Evolutionary conservation across 2,329 filamentous ascomycete species (phyloP), one percentile per base, ranked within the genome.

Genomic region (Aspergillus quadrilineatus): DNA sequence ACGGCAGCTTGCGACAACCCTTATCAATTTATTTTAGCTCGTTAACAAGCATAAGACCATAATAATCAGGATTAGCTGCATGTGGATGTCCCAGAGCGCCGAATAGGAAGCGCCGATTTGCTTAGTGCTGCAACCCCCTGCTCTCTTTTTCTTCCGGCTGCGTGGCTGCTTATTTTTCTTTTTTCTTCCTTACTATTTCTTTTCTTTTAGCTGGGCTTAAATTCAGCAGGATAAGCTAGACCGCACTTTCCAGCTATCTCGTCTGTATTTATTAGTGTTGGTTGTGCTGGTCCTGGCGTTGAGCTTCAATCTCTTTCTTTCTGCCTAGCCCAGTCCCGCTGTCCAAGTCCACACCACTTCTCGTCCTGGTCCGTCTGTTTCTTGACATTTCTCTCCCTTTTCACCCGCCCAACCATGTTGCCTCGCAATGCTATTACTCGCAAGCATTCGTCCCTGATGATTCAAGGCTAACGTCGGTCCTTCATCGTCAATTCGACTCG

Each of bases 381-480:
- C 12, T 22, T 12, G 12, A 32, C 28, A n/a, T 43, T 26, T 26
- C 28, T 41, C 30, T 45, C 39, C 41, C 44, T 10, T 32, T 46
- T 36, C 36, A 10, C 34, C 48, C 36, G 6, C 14, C 46, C 34
- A 42, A 8, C 29, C 50, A 57, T 53, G 50, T 50, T 12, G 30
- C 14, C 39, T 53, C 32, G 15, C n/a, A 45, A 57, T 50, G 37
- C 41, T 6, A 3, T 41, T 8, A 30, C 14, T 34, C 22, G 15
- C 17, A 37, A 41, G 10, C 22, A 28, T 6, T 15, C 45, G 30
- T 42, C 22, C 26, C 43, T 44, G 45, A 39, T 53, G 39, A 53
- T 50, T 34, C 44, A 50, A 42, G 50, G 45, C 55, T 57, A 50
- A 50, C 50, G 28, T 17, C 29, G 50, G 50, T 39, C 32, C 45